phyloP scores from a whole-genome alignment of 2,329 filamentous ascomycete genomes.

The Fusarium circinatum region DNA sequence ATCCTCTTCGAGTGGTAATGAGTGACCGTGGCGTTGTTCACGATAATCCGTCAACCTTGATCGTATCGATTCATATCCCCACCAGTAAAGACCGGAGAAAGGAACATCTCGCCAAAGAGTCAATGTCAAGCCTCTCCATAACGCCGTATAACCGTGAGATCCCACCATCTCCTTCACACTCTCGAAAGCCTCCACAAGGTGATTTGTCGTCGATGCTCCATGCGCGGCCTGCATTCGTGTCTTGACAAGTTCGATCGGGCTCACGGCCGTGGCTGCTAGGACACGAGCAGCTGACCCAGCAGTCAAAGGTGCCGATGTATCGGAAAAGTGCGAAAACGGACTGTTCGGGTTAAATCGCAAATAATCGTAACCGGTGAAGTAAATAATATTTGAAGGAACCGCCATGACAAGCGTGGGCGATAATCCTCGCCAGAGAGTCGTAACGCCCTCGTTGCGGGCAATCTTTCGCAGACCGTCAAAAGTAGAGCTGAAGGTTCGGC shows the following conservation, averaged over 20 bases:
- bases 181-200: slow-evolving; percentile 81
- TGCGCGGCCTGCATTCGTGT: slow-evolving; percentile 88
- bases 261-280: slow-evolving; percentile 83
- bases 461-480: slow-evolving; percentile 95
- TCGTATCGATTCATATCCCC: slow-evolving; percentile 90
- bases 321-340: slow-evolving; percentile 73
- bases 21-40: slow-evolving; percentile 59
- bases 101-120: slow-evolving; percentile 98
- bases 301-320: slow-evolving; percentile 80
- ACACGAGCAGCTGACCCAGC: slow-evolving; percentile 83
- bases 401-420: slow-evolving; percentile 96
- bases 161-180: slow-evolving; percentile 84
- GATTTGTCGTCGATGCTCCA: slow-evolving; percentile 67
- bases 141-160: slow-evolving; percentile 77
- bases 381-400: slow-evolving; percentile 95
- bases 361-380: slow-evolving; percentile 98
- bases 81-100: slow-evolving; percentile 98
- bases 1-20: slow-evolving; percentile 47
- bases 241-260: slow-evolving; percentile 92
- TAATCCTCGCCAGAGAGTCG: slow-evolving; percentile 89
- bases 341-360: slow-evolving; percentile 78
- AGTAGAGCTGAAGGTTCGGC: slow-evolving; percentile 87
- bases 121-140: slow-evolving; percentile 91
- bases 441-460: slow-evolving; percentile 87
- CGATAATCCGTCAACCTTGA: slow-evolving; percentile 76